Evolutionary conservation across 257 asterid genomes (phyloP).

Genomic region (Solanum lycopersicoides): DNA sequence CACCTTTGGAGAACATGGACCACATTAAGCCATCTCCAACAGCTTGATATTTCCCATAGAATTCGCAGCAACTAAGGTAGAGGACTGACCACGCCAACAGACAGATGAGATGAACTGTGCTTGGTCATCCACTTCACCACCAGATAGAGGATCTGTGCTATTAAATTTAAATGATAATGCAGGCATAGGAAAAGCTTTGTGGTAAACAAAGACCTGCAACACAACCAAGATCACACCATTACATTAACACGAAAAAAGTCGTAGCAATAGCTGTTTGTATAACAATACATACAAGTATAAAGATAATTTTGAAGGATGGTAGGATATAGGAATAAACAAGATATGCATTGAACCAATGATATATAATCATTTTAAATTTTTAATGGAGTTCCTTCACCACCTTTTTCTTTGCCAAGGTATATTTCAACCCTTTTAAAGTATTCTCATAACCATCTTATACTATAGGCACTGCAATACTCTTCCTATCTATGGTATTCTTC

Average conservation of each 20-base stretch:
- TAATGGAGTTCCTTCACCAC: neutral
- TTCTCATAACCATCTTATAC: neutral
- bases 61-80: slow-evolving; percentile 89
- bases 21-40: slow-evolving; percentile 78
- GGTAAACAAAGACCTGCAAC: slow-evolving; percentile 72
- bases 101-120: slow-evolving; percentile 90
- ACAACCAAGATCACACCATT: neutral
- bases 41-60: slow-evolving; percentile 90
- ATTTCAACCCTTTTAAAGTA: neutral
- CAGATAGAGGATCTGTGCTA: slow-evolving; percentile 55
- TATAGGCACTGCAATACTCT: neutral
- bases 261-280: neutral
- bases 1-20: neutral
- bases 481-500: neutral
- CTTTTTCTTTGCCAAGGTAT: neutral
- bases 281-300: neutral
- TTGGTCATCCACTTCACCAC: slow-evolving; percentile 61
- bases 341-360: neutral
- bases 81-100: slow-evolving; percentile 88
- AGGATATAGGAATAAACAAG: neutral
- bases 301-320: neutral
- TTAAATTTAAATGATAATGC: slow-evolving; percentile 59
- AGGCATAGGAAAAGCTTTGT: slow-evolving; percentile 91
- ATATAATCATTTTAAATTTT: neutral
- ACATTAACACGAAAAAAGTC: neutral